Evolutionary conservation across 257 asterid species (phyloP), one percentile per base, ranked within the genome.

Genomic region (Penstemon newberryi): DNA sequence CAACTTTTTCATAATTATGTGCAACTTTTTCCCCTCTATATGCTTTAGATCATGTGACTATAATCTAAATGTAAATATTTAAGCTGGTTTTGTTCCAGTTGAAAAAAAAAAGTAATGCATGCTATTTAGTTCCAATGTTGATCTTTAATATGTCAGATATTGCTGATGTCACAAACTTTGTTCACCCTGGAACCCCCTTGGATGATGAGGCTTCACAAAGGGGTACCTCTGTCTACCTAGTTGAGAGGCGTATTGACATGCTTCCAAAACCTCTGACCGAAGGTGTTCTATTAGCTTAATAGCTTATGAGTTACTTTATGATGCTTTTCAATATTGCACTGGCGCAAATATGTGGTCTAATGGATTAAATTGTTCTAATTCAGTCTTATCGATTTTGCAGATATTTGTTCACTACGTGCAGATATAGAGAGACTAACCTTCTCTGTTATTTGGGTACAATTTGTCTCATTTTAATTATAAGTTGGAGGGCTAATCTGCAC

Each of bases 141-240:
- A 61, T 70, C 90, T 77, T 90, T 84, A 83, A 84, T 75, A 62
- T 73, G 51, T 59, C 75, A 90, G 97, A 94, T 86, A 94, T 94
- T 78, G 99, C 99, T 37, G 99, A 94, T 80, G 99, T 94, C 56
- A 94, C 99, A 70, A 94, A 94, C 75, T 94, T 94, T 84, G 96
- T 94, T 73, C 86, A 87, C 69, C 86, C 95, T 79, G 97, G 96
- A 66, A 86, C 90, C 36, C 95, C 96, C 57, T 85, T 94, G 75
- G 99, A 94, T 74, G 94, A 89, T 56, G 99, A 94, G 90, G 99
- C 97, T 79, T 55, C 99, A 62, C 94, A 83, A 81, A 89, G 99
- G 79, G 99, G 99, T 62, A 94, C 99, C 77, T 94, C 99, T 65
- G 99, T 94, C 63, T 94, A 91, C 86, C 96, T 94, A 69, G 99